These are phyloP conservation scores for Nicotiana benthamiana DNA, from an alignment of 257 asterid genomes.

Conservation along the genomic window DNA sequence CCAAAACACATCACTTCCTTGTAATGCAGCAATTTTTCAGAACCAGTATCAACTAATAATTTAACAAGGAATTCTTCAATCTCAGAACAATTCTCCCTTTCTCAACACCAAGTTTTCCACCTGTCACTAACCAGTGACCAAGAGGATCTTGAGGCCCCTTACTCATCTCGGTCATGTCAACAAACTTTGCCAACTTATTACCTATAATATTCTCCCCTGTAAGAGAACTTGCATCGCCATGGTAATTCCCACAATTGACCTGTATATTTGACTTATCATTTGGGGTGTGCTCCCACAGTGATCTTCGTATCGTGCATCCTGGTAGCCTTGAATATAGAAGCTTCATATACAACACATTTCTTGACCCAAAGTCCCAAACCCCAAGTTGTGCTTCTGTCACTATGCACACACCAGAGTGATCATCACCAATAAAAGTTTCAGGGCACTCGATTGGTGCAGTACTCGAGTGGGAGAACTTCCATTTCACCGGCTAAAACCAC, in stretches of 20 bases:
- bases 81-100: slow-evolving; percentile 68
- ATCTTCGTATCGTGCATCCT: slow-evolving; percentile 65
- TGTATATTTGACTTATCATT: slow-evolving; percentile 31
- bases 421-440: slow-evolving; percentile 47
- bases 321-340: slow-evolving; percentile 64
- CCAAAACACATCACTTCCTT: neutral
- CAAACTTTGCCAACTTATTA: slow-evolving; percentile 63
- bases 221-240: slow-evolving; percentile 35
- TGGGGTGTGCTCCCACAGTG: slow-evolving; percentile 63
- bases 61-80: slow-evolving; percentile 44
- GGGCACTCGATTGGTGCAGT: slow-evolving; percentile 76
- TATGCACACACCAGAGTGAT: slow-evolving; percentile 46
- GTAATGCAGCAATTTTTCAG: neutral
- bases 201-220: slow-evolving; percentile 33
- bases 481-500: slow-evolving; percentile 84
- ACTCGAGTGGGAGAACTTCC: slow-evolving; percentile 80
- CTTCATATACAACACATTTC: slow-evolving; percentile 68
- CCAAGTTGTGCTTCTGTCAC: slow-evolving; percentile 89
- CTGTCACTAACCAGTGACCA: slow-evolving; percentile 84
- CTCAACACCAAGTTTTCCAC: slow-evolving; percentile 81
- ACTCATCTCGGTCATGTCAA: slow-evolving; percentile 57
- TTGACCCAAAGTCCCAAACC: slow-evolving; percentile 81
- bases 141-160: slow-evolving; percentile 75
- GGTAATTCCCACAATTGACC: neutral
- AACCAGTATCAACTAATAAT: neutral